Evolutionary conservation across 768 basidiomycete species (phyloP).

Genomic region (Russula sp.): DNA sequence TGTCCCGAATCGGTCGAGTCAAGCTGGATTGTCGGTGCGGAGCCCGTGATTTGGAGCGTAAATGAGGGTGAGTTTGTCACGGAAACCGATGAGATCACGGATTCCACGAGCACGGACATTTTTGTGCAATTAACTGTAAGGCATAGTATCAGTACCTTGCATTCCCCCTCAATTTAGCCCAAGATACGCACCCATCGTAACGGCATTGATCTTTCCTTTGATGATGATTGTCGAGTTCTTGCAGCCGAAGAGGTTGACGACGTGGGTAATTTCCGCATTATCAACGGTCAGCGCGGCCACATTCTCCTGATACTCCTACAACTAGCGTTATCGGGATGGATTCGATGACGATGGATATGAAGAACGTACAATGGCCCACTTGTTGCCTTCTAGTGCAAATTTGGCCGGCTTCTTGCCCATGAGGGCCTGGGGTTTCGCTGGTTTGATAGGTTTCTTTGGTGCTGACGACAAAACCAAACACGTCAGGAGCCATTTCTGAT

Average conservation of each 20-base stretch:
- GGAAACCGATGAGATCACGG: conserved; percentile 85
- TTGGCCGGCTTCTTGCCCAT: conserved; percentile 90
- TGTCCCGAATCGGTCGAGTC: conserved; percentile 95
- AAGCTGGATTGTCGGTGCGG: conserved; percentile 86
- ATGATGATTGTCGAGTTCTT: conserved; percentile 78
- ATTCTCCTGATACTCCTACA: conserved; percentile 88
- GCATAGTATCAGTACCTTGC: not conserved
- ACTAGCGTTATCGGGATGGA: not conserved
- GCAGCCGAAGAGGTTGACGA: conserved; percentile 85
- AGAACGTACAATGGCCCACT: conserved; percentile 80
- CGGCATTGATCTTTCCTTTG: conserved; percentile 93
- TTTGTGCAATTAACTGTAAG: conserved; percentile 78
- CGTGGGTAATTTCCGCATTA: conserved; percentile 71
- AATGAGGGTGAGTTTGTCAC: conserved; percentile 93
- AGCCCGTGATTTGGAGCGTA: conserved; percentile 83
- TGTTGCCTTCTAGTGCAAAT: conserved; percentile 83
- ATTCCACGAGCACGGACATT: conserved; percentile 83
- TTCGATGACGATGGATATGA: not conserved
- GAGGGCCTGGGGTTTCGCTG: conserved; percentile 77
- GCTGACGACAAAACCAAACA: conserved; percentile 14
- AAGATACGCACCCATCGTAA: conserved; percentile 65
- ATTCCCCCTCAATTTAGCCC: not conserved
- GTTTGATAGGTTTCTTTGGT: conserved; percentile 65
- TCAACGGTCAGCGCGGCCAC: conserved; percentile 67
- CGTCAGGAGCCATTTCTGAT: not conserved